These are phyloP conservation scores for Cylindrotheca fusiformis DNA, from an alignment of 108 stramenopile genomes.

Conservation along the genomic window DNA sequence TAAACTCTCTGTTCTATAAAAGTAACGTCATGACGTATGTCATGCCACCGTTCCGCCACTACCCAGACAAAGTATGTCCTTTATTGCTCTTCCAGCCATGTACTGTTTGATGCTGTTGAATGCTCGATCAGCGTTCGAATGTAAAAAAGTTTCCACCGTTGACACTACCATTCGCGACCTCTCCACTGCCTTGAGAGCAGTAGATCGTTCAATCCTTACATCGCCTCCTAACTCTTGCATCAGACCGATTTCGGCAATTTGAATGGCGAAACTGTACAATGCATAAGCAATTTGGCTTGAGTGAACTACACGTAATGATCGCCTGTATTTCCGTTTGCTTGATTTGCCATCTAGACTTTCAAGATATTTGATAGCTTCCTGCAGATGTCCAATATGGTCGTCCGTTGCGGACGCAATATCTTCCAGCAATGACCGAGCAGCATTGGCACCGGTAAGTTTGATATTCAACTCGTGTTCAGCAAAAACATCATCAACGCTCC, in stretches of 20 bases:
- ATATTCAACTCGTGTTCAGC: conserved; percentile 34
- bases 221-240: conserved; percentile 5
- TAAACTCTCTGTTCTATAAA: too few species aligned
- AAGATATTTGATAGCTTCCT: conserved; percentile 8
- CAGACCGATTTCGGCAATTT: conserved; percentile 1
- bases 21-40: too few species aligned
- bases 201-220: conserved; percentile 1
- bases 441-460: conserved; percentile 21
- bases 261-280: conserved; percentile 8
- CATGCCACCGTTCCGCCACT: too few species aligned
- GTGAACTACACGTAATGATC: conserved; percentile 12
- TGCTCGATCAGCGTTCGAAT: conserved; percentile 32
- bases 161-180: conserved; percentile 42
- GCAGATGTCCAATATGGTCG: neutral
- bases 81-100: conserved; percentile 32
- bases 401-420: conserved; percentile 35
- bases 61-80: too few species aligned
- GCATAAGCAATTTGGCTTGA: conserved; percentile 6
- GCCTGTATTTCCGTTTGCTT: conserved; percentile 4
- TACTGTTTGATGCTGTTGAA: conserved; percentile 25
- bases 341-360: neutral
- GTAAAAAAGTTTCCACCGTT: conserved; percentile 24
- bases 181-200: conserved; percentile 29
- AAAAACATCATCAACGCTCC: conserved; percentile 23
- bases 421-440: conserved; percentile 32